Conservation (phyloP, 345 rosid genomes). For the Fremontodendron californicum region DNA sequence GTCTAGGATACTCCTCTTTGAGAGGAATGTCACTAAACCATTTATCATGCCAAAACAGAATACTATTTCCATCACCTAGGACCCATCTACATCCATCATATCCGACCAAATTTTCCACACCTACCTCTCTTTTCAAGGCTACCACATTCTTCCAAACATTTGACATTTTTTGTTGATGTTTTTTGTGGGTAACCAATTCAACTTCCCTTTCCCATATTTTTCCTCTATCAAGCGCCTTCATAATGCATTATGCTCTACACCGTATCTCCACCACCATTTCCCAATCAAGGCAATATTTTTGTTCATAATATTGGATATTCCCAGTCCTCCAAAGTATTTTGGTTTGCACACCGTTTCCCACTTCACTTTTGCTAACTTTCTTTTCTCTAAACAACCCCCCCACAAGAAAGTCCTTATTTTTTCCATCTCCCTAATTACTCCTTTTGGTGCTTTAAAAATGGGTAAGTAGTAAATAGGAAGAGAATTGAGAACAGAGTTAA, state of each 20-base stretch:
- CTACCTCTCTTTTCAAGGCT: rapidly evolving
- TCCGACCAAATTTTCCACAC: background rate
- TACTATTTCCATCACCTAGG: background rate
- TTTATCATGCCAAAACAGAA: background rate
- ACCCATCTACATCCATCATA: background rate
- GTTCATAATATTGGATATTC: background rate
- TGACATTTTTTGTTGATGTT: background rate
- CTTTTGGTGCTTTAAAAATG: background rate
- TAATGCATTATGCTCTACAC: background rate
- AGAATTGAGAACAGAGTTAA: background rate
- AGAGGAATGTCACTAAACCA: background rate
- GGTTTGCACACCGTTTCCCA: background rate
- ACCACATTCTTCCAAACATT: background rate
- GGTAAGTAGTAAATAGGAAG: background rate
- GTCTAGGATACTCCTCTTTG: background rate
- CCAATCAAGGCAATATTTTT: background rate
- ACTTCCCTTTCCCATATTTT: background rate
- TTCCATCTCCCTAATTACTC: background rate
- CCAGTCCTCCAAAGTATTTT: background rate
- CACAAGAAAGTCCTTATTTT: background rate
- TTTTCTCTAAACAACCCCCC: background rate
- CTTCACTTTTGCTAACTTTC: background rate
- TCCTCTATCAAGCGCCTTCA: background rate
- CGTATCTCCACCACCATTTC: background rate
- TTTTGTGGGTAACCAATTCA: background rate